These are phyloP conservation scores for Scheffersomyces insectosa DNA, from an alignment of 1,139 yeast genomes.

Conservation along the genomic window DNA sequence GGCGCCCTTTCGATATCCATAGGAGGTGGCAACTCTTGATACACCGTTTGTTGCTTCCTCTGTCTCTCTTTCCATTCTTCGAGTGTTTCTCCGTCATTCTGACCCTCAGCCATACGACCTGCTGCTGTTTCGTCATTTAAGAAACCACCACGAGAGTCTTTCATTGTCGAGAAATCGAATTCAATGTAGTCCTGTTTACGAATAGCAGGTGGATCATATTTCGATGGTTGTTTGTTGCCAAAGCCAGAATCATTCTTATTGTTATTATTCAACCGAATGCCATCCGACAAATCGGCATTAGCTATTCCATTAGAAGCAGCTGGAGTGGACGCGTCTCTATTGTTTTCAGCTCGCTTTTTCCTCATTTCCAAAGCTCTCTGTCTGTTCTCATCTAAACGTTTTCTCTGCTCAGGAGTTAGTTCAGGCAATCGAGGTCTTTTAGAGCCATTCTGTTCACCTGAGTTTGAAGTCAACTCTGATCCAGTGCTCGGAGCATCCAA, in stretches of 20 bases:
- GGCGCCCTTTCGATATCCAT: conserved; percentile 71
- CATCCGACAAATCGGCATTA: conserved; percentile 7
- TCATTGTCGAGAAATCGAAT: conserved; percentile 87
- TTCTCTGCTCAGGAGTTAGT: conserved; percentile 55
- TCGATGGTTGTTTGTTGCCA: conserved; percentile 11
- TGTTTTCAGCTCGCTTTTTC: conserved; percentile 14
- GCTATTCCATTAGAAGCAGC: neutral
- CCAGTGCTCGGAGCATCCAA: neutral
- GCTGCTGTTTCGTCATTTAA: conserved; percentile 44
- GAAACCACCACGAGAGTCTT: conserved; percentile 87
- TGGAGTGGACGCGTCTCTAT: conserved; percentile 1
- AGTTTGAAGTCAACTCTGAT: too few relatives aligned
- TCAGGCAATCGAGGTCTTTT: conserved; percentile 22
- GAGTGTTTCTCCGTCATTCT: conserved; percentile 44
- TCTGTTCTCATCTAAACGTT: conserved; percentile 57
- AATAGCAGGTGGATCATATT: conserved; percentile 42
- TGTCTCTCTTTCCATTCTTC: conserved; percentile 75
- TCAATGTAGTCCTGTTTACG: conserved; percentile 78
- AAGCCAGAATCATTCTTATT: conserved; percentile 9
- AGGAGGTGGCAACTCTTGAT: conserved; percentile 66
- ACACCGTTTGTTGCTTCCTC: conserved; percentile 45
- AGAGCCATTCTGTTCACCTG: neutral
- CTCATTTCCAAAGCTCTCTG: conserved; percentile 55
- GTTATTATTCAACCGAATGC: conserved; percentile 14
- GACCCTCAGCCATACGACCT: conserved; percentile 17